Conservation (phyloP, 257 asterid species). For the Linaria vulgaris region DNA sequence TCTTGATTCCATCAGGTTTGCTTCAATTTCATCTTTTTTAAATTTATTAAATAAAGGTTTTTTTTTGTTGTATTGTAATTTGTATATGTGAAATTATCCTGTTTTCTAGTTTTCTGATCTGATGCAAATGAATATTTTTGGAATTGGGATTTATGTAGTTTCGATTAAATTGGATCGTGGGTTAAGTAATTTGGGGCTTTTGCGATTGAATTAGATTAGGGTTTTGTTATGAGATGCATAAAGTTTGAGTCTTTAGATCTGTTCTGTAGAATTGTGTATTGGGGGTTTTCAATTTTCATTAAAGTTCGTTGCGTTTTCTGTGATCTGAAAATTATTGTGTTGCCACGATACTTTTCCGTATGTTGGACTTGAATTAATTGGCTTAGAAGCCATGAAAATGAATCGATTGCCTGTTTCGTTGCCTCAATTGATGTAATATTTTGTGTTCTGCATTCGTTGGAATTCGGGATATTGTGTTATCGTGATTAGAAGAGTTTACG, state of each 20-base stretch:
- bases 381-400: constrained; percentile 16
- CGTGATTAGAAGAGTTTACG: not conserved
- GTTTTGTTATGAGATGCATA: constrained; percentile 17
- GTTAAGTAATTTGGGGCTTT: constrained; percentile 11
- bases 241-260: constrained; percentile 33
- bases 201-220: constrained; percentile 24
- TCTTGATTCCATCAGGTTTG: constrained; percentile 41
- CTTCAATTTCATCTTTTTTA: constrained; percentile 21
- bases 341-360: constrained; percentile 12
- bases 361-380: constrained; percentile 12
- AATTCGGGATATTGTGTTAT: no score
- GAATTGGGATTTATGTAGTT: not conserved
- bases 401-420: not conserved
- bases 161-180: not conserved
- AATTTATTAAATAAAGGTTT: no score
- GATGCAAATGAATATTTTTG: not conserved
- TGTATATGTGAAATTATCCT: not conserved
- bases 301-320: not conserved
- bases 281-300: not conserved
- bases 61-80: constrained; percentile 1
- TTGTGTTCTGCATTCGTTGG: no score
- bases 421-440: not conserved
- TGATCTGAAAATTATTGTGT: constrained; percentile 31
- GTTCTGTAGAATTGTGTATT: constrained; percentile 1
- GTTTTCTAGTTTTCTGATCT: not conserved